Percentiles rank a stretch among this genome's conserved stretches.
These are phyloP conservation scores for Orobanche coerulescens DNA, from an alignment of 257 asterid genomes.

Conservation along the genomic window DNA sequence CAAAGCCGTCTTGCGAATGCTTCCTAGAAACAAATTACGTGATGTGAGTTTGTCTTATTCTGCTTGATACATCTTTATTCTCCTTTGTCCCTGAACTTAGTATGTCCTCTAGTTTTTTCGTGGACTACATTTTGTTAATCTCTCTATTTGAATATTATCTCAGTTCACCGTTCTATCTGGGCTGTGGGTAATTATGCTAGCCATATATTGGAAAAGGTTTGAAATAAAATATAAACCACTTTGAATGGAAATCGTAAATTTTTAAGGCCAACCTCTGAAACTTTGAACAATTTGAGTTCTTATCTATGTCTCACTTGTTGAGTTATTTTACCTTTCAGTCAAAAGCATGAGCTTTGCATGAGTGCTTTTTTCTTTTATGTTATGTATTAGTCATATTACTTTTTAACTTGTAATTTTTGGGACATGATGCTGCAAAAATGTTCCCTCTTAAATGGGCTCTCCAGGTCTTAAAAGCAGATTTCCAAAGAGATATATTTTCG, in stretches of 20 bases:
- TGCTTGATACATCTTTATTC: conserved; percentile 3
- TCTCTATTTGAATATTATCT: conserved; percentile 3
- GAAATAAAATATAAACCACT: not conserved
- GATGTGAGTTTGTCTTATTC: conserved; percentile 55
- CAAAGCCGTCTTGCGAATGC: conserved; percentile 92
- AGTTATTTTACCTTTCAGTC: too few relatives aligned
- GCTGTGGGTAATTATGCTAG: conserved; percentile 13
- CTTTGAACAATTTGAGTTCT: not conserved
- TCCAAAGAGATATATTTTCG: too few relatives aligned
- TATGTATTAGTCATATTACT: not conserved
- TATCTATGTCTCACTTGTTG: not conserved
- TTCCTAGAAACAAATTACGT: conserved; percentile 88
- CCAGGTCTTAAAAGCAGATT: too few relatives aligned
- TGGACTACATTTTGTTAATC: not conserved
- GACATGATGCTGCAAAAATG: not conserved
- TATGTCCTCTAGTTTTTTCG: not conserved
- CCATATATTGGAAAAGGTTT: not conserved
- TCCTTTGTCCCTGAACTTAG: not conserved
- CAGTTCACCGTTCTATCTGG: not conserved
- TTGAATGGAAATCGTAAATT: not conserved
- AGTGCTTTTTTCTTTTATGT: too few relatives aligned
- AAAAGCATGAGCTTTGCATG: too few relatives aligned
- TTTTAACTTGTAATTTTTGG: not conserved
- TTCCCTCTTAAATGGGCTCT: too few relatives aligned
- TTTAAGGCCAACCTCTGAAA: not conserved